Percentiles rank a stretch among this genome's conserved stretches.
These are phyloP conservation scores for Platanthera zijinensis DNA, from an alignment of 106 monocot species.

Conservation along the genomic window DNA sequence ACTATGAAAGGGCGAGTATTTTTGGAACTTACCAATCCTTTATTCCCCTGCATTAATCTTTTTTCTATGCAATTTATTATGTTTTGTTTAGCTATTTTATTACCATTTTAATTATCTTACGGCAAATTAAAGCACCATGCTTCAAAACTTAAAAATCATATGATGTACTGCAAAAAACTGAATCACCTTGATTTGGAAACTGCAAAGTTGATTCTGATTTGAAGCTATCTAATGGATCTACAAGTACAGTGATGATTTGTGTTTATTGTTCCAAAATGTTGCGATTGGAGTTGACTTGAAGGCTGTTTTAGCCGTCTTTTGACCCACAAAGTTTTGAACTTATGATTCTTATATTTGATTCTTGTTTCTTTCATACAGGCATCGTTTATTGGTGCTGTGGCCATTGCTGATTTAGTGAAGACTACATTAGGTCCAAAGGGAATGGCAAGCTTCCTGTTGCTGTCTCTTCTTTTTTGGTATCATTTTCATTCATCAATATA, in stretches of 20 bases:
- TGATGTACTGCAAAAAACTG: neutral
- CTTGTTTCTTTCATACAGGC: slow-evolving; percentile 29
- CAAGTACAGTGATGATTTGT: neutral
- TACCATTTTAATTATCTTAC: neutral
- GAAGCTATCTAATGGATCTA: neutral
- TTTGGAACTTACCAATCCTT: neutral
- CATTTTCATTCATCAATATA: neutral
- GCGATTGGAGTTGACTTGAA: neutral
- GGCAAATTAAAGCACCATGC: neutral
- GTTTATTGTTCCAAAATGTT: neutral
- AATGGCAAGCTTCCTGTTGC: slow-evolving; percentile 52
- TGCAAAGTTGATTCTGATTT: neutral
- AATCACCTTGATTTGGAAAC: neutral
- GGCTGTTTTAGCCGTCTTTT: slow-evolving; percentile 3
- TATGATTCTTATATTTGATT: neutral
- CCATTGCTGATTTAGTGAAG: slow-evolving; percentile 93
- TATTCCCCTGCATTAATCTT: neutral
- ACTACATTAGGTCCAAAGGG: slow-evolving; percentile 98
- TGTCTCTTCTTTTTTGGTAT: neutral
- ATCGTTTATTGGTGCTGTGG: slow-evolving; percentile 93
- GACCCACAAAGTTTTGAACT: neutral
- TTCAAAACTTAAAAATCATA: neutral
- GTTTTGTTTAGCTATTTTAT: neutral
- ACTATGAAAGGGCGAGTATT: neutral
- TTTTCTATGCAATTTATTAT: neutral